Evolutionary conservation across 2,329 filamentous ascomycete genomes (phyloP).

Genomic region (Talaromyces sp.): DNA sequence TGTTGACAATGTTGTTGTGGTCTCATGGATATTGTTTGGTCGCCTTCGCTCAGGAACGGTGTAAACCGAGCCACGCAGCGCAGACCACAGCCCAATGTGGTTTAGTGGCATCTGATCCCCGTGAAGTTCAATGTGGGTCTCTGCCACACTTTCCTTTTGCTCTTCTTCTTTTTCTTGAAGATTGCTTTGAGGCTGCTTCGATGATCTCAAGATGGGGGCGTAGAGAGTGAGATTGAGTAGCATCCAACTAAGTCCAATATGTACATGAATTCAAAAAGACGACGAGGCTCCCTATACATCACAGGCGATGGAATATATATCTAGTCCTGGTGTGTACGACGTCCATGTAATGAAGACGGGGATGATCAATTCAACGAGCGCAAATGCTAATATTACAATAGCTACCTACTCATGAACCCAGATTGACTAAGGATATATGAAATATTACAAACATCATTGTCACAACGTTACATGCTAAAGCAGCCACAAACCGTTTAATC

Average conservation of each 20-base stretch:
- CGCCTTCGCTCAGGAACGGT: slow-evolving; percentile 12
- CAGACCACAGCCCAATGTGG: background rate
- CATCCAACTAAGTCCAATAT: too few relatives aligned
- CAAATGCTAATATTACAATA: background rate
- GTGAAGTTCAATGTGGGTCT: slow-evolving; percentile 7
- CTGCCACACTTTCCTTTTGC: background rate
- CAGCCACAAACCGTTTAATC: background rate
- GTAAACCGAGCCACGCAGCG: slow-evolving; percentile 14
- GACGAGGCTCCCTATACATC: too few relatives aligned
- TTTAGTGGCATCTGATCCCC: slow-evolving; percentile 5
- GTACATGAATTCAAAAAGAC: too few relatives aligned
- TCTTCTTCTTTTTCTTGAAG: background rate
- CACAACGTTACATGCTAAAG: background rate
- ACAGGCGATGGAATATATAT: background rate
- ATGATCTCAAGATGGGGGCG: background rate
- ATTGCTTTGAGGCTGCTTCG: background rate
- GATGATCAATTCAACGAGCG: background rate
- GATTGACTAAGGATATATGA: background rate
- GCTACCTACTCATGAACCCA: background rate
- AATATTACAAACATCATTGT: background rate
- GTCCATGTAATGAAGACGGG: too few relatives aligned
- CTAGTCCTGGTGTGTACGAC: background rate
- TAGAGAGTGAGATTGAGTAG: too few relatives aligned
- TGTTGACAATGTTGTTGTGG: background rate
- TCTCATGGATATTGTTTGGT: background rate